Evolutionary conservation across 2,329 filamentous ascomycete species (phyloP), one percentile per base, ranked within the genome.

Genomic region (Thelonectria rubi): DNA sequence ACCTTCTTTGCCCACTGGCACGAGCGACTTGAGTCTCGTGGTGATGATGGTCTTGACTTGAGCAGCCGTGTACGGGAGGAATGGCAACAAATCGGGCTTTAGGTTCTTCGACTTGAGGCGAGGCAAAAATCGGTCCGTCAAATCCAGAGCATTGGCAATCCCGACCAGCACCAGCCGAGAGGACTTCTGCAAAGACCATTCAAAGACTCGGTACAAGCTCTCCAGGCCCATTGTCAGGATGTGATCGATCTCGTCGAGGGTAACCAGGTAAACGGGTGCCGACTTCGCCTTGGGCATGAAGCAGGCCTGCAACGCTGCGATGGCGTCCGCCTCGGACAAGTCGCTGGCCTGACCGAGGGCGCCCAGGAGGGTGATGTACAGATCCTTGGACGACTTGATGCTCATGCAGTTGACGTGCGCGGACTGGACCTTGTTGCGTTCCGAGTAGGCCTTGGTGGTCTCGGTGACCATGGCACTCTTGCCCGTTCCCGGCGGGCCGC

Each of bases 401-500:
- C 94, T 97, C 89, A 97, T 97, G 78, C 95, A 99, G 76, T 99
- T 99, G 82, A 99, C 85, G 73, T 94, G 94, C 2, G 89, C 88
- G 55, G 89, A 88, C 70, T 87, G 88, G 55, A 95, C 81, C 4
- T 80, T 76, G 15, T 83, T 79, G 34, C 80, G 79, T 4, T 79
- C 74, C 11, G 80, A 79, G 50, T 90, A 78, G 45, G 87, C 82
- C 49, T 86, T 80, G 49, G 91, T 91, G 52, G 97, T 86, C 74
- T 96, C 90, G 65, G 89, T 89, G 64, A 98, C 88, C 82, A 98
- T 90, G 30, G 95, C 95, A 76, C 94, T 98, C 80, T 99, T 99
- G 56, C 95, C 95, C 0, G 95, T 99, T 11, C 95, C 95, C 2
- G 95, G 95, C 4, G 95, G 95, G 0, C 95, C 95, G 69, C 94